Evolutionary conservation across 1,284 basidiomycete genomes (phyloP).

Genomic region (Apiotrichum gracile): DNA sequence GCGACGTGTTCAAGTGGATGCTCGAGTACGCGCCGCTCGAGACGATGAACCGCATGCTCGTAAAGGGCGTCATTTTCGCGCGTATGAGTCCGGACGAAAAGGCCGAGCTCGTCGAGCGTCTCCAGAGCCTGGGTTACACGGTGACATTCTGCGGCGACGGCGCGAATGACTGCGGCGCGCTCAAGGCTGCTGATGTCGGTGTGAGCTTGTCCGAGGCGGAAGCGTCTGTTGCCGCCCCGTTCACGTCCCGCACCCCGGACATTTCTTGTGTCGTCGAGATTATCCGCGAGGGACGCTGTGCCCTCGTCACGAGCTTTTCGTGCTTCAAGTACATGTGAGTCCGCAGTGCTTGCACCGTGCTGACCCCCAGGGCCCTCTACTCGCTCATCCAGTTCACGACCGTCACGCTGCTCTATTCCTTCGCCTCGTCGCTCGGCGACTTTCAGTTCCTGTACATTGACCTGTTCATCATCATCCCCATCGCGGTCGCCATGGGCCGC

Average conservation of each 20-base stretch:
- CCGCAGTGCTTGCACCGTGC: not conserved
- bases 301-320: conserved; percentile 94
- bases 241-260: conserved; percentile 89
- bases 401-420: conserved; percentile 89
- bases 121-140: conserved; percentile 89
- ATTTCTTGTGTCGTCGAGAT: conserved; percentile 95
- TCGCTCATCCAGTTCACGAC: conserved; percentile 55
- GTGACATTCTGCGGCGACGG: conserved; percentile 99
- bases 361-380: conserved; percentile 43
- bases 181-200: conserved; percentile 98
- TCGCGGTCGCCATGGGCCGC: conserved; percentile 94
- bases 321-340: conserved; percentile 98
- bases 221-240: conserved; percentile 97
- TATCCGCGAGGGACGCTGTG: conserved; percentile 91
- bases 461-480: conserved; percentile 92
- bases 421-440: conserved; percentile 92
- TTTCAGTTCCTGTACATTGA: conserved; percentile 97
- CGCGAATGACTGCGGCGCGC: conserved; percentile 95
- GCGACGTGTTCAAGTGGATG: conserved; percentile 99
- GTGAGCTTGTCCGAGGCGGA: conserved; percentile 96
- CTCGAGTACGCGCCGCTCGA: conserved; percentile 90
- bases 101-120: conserved; percentile 92
- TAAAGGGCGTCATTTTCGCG: conserved; percentile 94
- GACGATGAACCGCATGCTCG: conserved; percentile 93
- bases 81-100: conserved; percentile 99